Base-by-base conservation (phyloP, 352 stramenopile species). In the Globisporangium rhizosaccharum region DNA sequence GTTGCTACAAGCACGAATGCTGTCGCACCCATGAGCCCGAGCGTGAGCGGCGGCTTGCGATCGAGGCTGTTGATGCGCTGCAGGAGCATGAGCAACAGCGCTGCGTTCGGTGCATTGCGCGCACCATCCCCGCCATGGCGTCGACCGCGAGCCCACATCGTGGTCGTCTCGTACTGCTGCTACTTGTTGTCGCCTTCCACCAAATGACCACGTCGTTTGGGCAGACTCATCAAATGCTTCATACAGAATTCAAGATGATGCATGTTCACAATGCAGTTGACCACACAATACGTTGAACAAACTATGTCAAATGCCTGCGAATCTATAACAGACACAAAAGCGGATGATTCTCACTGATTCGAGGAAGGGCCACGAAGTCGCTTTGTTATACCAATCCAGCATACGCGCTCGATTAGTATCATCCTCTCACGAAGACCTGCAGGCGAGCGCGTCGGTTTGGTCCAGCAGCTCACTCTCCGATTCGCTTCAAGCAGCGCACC, bases 1-100 rank as follows among this genome's bases (percentile, higher is more conserved):
- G 28, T 23, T 23, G 23, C 23, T 23, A 44, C 37, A 44, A 44
- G 37, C 9, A 15, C 37, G 23, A 33, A 33, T 33, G 28, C 28
- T 33, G 28, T 33, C 63, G 49, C 12, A 85, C 75, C 75, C 39
- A 85, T 71, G 15, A 85, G 61, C 10, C 17, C 62, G 9, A 85
- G 56, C 37, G 75, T 85, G 45, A 81, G 68, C 3, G 75, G 73
- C n/a, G 73, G 73, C 66, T 92, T 92, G 44, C 69, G 61, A 25
- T 90, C 79, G 57, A 92, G 56, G 44, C 71, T 50, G 33, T 85
- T 65, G 36, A 92, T 62, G 3, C 81, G 67, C 17, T 72, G 65
- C 62, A 82, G 53, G 46, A 78, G 41, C 56, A 78, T 54, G 23
- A 85, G 47, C 45, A 69, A 52, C 42, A 72, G 62, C 36, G 73